Conservation (phyloP, 345 rosid genomes). For the Microthlaspi erraticum region DNA sequence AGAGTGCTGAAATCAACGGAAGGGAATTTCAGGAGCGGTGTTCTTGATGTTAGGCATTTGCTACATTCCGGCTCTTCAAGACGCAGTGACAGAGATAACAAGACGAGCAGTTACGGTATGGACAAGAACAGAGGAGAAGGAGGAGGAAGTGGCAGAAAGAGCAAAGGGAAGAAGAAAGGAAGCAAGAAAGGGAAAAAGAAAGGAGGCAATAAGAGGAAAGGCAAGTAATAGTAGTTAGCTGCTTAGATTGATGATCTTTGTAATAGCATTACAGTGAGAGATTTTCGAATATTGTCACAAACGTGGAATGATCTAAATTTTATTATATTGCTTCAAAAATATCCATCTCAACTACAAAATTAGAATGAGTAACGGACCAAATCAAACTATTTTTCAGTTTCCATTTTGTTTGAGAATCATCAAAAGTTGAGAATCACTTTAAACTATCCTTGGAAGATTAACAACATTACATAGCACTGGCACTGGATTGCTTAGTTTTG, state of each 20-base stretch:
- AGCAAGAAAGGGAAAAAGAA: slow-evolving; percentile 26
- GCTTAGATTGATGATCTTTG: too few species aligned
- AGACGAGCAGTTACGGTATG: slow-evolving; percentile 33
- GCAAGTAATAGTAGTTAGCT: not conserved
- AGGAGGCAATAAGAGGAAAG: slow-evolving; percentile 48
- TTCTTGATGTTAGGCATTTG: slow-evolving; percentile 70
- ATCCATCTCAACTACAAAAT: too few species aligned
- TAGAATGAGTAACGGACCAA: too few species aligned
- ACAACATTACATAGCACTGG: slow-evolving; percentile 10
- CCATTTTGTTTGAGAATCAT: too few species aligned
- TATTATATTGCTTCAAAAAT: too few species aligned
- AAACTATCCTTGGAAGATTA: not conserved
- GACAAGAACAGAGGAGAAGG: slow-evolving; percentile 39
- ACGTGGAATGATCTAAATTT: too few species aligned
- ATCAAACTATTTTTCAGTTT: too few species aligned
- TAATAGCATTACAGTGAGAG: too few species aligned
- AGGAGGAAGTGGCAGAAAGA: slow-evolving; percentile 19
- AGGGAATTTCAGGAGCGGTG: slow-evolving; percentile 56
- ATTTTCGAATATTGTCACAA: too few species aligned
- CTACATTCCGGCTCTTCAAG: slow-evolving; percentile 50
- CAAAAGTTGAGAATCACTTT: too few species aligned
- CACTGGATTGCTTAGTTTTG: not conserved
- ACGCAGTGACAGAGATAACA: slow-evolving; percentile 29
- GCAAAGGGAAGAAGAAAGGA: slow-evolving; percentile 57
- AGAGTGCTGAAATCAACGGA: slow-evolving; percentile 66